phyloP scores from a whole-genome alignment of 345 rosid species.

The Moricandia moricandioides region DNA sequence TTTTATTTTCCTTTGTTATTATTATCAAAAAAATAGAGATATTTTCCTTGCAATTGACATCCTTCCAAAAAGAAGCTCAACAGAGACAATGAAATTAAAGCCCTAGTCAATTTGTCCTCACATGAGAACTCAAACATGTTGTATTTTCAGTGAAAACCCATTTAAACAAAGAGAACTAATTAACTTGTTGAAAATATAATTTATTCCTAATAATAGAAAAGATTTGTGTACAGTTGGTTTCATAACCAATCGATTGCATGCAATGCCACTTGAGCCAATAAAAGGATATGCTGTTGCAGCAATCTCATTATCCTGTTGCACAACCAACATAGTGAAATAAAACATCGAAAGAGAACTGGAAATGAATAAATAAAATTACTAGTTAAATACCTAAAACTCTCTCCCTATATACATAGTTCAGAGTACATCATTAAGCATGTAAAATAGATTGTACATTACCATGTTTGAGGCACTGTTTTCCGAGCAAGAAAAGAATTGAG shows the following conservation, averaged over 20 bases:
- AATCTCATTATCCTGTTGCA: background rate
- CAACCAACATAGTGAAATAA: background rate
- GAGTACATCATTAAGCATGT: background rate
- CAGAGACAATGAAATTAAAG: too few species aligned
- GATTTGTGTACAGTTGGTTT: background rate
- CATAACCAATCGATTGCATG: background rate
- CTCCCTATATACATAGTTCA: conserved; percentile 2
- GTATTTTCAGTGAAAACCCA: background rate
- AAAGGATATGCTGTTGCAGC: background rate
- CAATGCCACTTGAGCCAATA: background rate
- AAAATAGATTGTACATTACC: conserved; percentile 15
- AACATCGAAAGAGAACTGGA: background rate
- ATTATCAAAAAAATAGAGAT: background rate
- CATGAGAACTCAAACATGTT: background rate
- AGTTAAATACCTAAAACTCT: conserved; percentile 2
- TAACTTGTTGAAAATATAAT: background rate
- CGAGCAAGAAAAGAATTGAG: conserved; percentile 17
- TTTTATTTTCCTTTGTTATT: background rate
- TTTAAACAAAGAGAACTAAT: background rate
- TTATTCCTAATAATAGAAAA: background rate
- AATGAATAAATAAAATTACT: background rate
- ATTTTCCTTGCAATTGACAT: background rate
- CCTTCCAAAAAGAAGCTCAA: background rate
- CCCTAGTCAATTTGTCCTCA: too few species aligned
- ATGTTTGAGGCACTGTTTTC: background rate